Evolutionary conservation across 2,329 filamentous ascomycete genomes (phyloP).

Genomic region (Beauveria sp.): DNA sequence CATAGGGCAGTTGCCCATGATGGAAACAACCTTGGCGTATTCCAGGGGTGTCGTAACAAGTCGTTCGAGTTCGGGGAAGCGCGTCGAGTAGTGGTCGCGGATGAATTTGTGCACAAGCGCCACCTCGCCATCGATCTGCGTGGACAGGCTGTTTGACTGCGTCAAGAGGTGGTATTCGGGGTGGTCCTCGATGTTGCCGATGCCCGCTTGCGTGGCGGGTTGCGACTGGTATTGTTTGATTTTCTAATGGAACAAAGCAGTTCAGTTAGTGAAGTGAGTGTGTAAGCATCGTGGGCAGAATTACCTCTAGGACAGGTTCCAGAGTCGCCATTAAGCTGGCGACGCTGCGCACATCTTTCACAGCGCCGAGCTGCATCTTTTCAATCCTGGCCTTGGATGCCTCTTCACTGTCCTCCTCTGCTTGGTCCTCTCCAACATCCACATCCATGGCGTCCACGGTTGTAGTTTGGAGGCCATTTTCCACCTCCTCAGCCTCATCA

Average conservation of each 20-base stretch:
- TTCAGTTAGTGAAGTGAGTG: slow-evolving; percentile 40
- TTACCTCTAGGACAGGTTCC: slow-evolving; percentile 74
- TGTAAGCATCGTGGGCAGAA: slow-evolving; percentile 52
- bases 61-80: slow-evolving; percentile 87
- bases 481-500: slow-evolving; percentile 62
- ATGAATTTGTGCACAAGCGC: slow-evolving; percentile 93
- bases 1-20: slow-evolving; percentile 87
- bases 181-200: slow-evolving; percentile 85
- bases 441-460: slow-evolving; percentile 45
- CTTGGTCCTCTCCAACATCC: slow-evolving; percentile 37
- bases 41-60: slow-evolving; percentile 88
- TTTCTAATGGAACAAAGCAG: slow-evolving; percentile 48
- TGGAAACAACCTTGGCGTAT: slow-evolving; percentile 90
- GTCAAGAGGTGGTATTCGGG: slow-evolving; percentile 85
- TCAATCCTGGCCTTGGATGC: slow-evolving; percentile 72
- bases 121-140: slow-evolving; percentile 88
- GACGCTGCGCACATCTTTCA: slow-evolving; percentile 73
- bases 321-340: slow-evolving; percentile 74
- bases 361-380: slow-evolving; percentile 67
- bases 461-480: slow-evolving; percentile 36
- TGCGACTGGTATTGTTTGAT: slow-evolving; percentile 69
- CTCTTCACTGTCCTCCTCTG: slow-evolving; percentile 54
- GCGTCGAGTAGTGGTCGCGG: slow-evolving; percentile 86
- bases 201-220: slow-evolving; percentile 54
- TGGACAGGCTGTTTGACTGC: slow-evolving; percentile 82